Evolutionary conservation across 2,329 filamentous ascomycete genomes (phyloP).

Genomic region (Periconia sp.): DNA sequence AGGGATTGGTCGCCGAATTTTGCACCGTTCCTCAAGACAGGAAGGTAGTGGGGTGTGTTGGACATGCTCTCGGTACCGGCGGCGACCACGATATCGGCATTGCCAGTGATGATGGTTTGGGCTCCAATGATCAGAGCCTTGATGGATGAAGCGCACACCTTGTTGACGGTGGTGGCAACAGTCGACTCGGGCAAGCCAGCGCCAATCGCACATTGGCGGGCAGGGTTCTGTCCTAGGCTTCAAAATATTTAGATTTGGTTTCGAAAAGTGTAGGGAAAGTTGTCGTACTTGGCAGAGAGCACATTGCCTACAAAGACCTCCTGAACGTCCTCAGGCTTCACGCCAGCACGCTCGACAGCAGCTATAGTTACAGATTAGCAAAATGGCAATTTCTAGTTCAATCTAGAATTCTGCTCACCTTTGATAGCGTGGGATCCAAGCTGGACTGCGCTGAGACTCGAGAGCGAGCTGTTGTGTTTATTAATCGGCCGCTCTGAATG

Average conservation of each 20-base stretch:
- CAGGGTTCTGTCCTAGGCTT: slow-evolving; percentile 89
- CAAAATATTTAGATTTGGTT: slow-evolving; percentile 7
- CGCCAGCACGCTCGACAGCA: slow-evolving; percentile 81
- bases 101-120: slow-evolving; percentile 97
- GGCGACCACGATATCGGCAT: slow-evolving; percentile 87
- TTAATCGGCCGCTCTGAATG: slow-evolving; percentile 23
- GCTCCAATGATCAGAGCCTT: slow-evolving; percentile 94
- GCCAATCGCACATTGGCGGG: slow-evolving; percentile 87
- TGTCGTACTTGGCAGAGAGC: slow-evolving; percentile 81
- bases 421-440: slow-evolving; percentile 92
- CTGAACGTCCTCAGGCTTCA: slow-evolving; percentile 88
- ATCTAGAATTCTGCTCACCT: slow-evolving; percentile 54
- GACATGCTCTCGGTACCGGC: slow-evolving; percentile 99
- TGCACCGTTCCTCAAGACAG: slow-evolving; percentile 78
- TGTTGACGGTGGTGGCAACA: slow-evolving; percentile 94
- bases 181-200: slow-evolving; percentile 81
- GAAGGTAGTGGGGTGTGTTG: slow-evolving; percentile 94
- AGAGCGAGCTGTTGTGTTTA: slow-evolving; percentile 69
- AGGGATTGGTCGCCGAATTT: slow-evolving; percentile 93
- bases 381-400: slow-evolving; percentile 11
- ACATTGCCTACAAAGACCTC: slow-evolving; percentile 99
- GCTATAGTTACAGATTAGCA: slow-evolving; percentile 44
- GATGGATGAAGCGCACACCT: slow-evolving; percentile 93
- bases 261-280: slow-evolving; percentile 4
- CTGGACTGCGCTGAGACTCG: slow-evolving; percentile 81